Conservation (phyloP, 257 asterid genomes). For the Nicotiana sylvestris region DNA sequence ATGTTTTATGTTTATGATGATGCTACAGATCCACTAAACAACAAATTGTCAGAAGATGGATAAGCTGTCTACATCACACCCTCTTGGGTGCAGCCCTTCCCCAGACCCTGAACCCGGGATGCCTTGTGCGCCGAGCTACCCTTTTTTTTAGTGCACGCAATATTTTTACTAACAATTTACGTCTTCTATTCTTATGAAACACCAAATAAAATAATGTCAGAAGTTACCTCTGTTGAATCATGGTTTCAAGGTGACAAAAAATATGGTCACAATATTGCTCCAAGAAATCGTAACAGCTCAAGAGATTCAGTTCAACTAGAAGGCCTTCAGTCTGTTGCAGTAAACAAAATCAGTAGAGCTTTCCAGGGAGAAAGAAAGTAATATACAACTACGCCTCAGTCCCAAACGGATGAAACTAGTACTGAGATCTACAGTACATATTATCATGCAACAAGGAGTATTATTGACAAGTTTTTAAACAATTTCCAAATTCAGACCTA, state of each 20-base stretch:
- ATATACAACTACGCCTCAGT: no score
- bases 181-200: not conserved
- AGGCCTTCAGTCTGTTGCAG: constrained; percentile 62
- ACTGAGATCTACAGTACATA: not conserved
- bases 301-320: constrained; percentile 44
- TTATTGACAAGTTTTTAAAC: not conserved
- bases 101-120: no score
- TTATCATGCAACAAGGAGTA: not conserved
- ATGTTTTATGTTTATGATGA: not conserved
- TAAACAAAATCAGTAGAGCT: not conserved
- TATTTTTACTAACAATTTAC: not conserved
- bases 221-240: constrained; percentile 57
- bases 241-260: constrained; percentile 40
- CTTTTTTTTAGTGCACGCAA: no score
- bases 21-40: not conserved
- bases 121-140: no score
- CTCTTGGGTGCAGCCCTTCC: no score
- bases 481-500: not conserved
- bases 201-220: not conserved
- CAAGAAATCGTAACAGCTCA: constrained; percentile 55
- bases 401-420: not conserved
- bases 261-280: constrained; percentile 50
- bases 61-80: not conserved
- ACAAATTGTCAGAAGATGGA: not conserved
- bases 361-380: not conserved